Base-by-base conservation (phyloP, 345 rosid genomes). In the Limnanthes douglasii region DNA sequence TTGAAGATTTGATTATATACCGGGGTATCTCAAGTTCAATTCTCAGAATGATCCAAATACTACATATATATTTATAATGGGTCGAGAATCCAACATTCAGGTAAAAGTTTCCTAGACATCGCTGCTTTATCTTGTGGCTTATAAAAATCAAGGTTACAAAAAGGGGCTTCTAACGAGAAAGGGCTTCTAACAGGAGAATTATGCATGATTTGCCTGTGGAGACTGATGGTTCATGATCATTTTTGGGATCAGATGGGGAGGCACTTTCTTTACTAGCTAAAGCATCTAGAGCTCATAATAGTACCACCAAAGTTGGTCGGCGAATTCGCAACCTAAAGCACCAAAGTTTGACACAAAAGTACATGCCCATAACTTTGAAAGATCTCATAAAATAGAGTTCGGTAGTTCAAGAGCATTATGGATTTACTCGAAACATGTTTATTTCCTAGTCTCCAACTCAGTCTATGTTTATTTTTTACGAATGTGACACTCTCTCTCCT, bases 71-170 rank as follows among this genome's bases (percentile, higher is more conserved):
- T n/a, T n/a, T n/a, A n/a, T 72, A 92, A 92, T 45, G 85, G 99
- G 99, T 92, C 99, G 4, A 71, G 93, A 47, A 85, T 92, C 48
- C 99, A 92, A 54, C 62, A 78, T 15, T 56, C 85, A 50, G 77
- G 99, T 23, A 81, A 59, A 50, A 92, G 61, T 10, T 63, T 92
- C 47, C 70, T 92, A 5, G 96, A 92, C 61, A 71, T 57, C 53
- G 99, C 99, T 13, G 99, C 96, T 61, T 71, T 92, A 22, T 81
- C 99, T 37, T 92, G 96, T 51, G 99, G 99, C 18, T 52, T 73
- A 37, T 71, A 93, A 17, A 93, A 78, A 21, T 56, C 92, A 14
- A 74, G 66, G 47, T 53, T 62, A 33, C 66, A 51, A 54, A 82
- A 67, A 65, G 70, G 69, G 8, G 63, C 54, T 48, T 54, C 64